These are phyloP conservation scores for Candida peoriensis DNA, from an alignment of 805 yeast species.

Conservation along the genomic window DNA sequence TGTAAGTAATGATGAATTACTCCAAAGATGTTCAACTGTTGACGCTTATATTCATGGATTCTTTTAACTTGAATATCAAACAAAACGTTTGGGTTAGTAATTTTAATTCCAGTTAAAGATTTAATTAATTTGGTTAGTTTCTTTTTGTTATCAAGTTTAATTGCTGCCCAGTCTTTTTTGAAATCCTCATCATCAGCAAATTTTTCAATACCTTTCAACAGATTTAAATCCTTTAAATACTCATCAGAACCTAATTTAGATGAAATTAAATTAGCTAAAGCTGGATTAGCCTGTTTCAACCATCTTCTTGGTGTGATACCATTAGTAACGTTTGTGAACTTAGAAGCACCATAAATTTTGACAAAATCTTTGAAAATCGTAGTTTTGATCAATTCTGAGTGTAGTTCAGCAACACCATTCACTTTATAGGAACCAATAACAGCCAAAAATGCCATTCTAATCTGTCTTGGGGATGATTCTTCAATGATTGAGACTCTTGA, in stretches of 20 bases:
- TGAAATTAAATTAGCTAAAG: conserved; percentile 66
- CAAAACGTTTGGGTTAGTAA: conserved; percentile 66
- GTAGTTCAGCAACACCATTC: conserved; percentile 94
- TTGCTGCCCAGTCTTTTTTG: conserved; percentile 62
- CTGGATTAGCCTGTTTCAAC: conserved; percentile 91
- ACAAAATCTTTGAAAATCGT: conserved; percentile 91
- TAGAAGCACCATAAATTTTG: conserved; percentile 70
- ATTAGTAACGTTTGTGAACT: conserved; percentile 88
- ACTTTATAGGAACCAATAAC: conserved; percentile 90
- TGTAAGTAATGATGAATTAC: conserved; percentile 76
- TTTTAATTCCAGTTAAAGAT: conserved; percentile 45
- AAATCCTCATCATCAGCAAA: conserved; percentile 66
- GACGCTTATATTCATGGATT: conserved; percentile 94
- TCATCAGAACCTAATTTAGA: conserved; percentile 65
- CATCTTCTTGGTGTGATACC: conserved; percentile 97
- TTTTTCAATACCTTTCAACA: conserved; percentile 61
- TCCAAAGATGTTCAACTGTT: conserved; percentile 88
- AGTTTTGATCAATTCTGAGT: conserved; percentile 83
- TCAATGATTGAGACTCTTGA: conserved; percentile 78
- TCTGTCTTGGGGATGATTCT: conserved; percentile 74
- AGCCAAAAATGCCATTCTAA: conserved; percentile 90
- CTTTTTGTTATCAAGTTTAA: conserved; percentile 66
- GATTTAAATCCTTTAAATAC: conserved; percentile 62
- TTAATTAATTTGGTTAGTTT: conserved; percentile 65
- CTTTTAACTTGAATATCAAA: conserved; percentile 93